Base-by-base conservation (phyloP, 768 basidiomycete species). In the Xerocomellus chrysenteron region DNA sequence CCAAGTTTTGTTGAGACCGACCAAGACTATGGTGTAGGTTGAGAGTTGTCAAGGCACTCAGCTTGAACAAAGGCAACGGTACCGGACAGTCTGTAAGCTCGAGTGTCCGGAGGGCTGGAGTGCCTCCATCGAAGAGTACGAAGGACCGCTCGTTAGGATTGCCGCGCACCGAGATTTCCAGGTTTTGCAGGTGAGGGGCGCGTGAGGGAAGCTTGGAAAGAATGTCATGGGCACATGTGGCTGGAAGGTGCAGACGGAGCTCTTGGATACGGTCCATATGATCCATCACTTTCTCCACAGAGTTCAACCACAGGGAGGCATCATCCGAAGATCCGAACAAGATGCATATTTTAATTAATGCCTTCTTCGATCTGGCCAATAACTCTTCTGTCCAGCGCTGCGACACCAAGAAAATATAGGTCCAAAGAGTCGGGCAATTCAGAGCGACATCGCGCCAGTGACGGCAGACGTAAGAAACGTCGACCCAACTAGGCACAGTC, bases 401-500 rank as follows among this genome's bases (percentile, higher is more conserved):
- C 6, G 68, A 68, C 3, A 50, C 59, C 30, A 75, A 68, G 10
- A 70, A 57, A 17, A 73, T 65, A 33, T 61, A 62, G 14, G 52
- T 68, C 80, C 80, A 82, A 35, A 81, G 67, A n/a, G 44, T 56
- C 2, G 78, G 71, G 49, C 68, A 75, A 37, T 65, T 68, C 5
- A 81, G 56, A 9, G 79, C 78, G 1, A 79, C 73, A 0, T 69
- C 45, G n/a, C 80, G 75, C 78, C 78, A 81, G 48, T 74, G 71
- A 14, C 54, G 47, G 19, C 52, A 63, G 32, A 65, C 58, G 36
- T 61, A 50, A 1, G 64, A 59, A 8, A 68, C 48, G 4, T 40
- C 46, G 36, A 61, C 41, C 54, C 50, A 59, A n/a, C 2, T 9
- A 3, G 60, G 54, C 5, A 1, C 28, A 28, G 28, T 28, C 4